phyloP scores from a whole-genome alignment of 2,329 filamentous ascomycete genomes.

The Aspergillaceae sp. region DNA sequence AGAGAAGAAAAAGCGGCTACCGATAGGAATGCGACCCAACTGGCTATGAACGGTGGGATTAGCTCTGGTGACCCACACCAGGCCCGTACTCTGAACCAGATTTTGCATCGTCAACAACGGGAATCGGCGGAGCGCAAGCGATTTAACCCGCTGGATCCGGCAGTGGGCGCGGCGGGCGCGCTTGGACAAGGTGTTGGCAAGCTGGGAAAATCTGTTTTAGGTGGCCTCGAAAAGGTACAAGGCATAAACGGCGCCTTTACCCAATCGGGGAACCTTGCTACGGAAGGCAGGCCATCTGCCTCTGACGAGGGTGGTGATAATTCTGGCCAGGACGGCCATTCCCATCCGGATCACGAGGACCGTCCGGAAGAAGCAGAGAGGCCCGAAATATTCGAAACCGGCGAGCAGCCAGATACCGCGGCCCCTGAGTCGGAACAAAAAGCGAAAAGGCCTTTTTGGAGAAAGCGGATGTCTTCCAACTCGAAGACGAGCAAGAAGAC shows the following conservation, averaged over 20 bases:
- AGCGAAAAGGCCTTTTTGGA: slow-evolving; percentile 27
- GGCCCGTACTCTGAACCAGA: slow-evolving; percentile 42
- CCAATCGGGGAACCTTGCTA: slow-evolving; percentile 26
- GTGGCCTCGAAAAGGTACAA: slow-evolving; percentile 33
- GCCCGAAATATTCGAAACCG: slow-evolving; percentile 5
- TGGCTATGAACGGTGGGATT: slow-evolving; percentile 42
- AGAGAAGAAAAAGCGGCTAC: slow-evolving; percentile 43
- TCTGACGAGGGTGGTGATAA: slow-evolving; percentile 1
- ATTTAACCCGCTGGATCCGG: slow-evolving; percentile 33
- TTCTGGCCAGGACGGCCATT: neutral
- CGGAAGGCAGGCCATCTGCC: slow-evolving; percentile 4
- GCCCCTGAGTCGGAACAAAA: slow-evolving; percentile 4
- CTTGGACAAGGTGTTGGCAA: slow-evolving; percentile 42
- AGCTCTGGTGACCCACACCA: slow-evolving; percentile 52
- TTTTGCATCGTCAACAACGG: slow-evolving; percentile 24
- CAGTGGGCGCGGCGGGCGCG: slow-evolving; percentile 44
- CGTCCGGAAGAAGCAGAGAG: slow-evolving; percentile 1
- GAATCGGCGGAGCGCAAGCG: slow-evolving; percentile 11
- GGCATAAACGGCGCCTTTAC: slow-evolving; percentile 28
- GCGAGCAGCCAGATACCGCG: neutral
- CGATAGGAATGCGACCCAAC: slow-evolving; percentile 39
- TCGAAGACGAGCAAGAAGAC: slow-evolving; percentile 16
- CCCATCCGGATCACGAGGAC: neutral
- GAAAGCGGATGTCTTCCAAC: slow-evolving; percentile 22
- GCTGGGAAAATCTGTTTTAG: slow-evolving; percentile 38